Evolutionary conservation across 768 basidiomycete genomes (phyloP).

Genomic region (Gloeostereum incarnatum): DNA sequence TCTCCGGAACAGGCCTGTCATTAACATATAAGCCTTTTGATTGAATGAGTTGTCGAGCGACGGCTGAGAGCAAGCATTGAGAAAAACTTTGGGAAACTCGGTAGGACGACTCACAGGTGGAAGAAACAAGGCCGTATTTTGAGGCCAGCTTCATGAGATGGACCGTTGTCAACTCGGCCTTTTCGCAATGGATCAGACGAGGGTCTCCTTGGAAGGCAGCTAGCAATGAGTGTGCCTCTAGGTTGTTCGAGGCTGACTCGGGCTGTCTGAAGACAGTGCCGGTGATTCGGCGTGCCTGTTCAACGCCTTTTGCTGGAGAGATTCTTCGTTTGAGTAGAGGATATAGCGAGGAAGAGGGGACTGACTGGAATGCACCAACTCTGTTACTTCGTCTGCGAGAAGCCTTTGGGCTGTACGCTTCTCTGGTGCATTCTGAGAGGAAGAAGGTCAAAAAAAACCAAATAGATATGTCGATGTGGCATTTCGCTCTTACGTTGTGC

Average conservation of each 20-base stretch:
- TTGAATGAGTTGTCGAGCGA: conserved; percentile 51
- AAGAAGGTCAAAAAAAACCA: conserved; percentile 3
- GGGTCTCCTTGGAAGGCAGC: conserved; percentile 57
- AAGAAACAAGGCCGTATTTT: conserved; percentile 45
- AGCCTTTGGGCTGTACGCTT: conserved; percentile 36
- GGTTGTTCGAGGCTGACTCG: conserved; percentile 28
- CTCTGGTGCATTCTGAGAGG: conserved; percentile 27
- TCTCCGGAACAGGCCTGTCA: conserved; percentile 43
- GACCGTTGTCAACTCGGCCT: conserved; percentile 39
- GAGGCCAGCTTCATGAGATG: conserved; percentile 56
- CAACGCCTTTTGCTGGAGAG: conserved; percentile 24
- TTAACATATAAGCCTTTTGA: conserved; percentile 72
- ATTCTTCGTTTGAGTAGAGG: neutral
- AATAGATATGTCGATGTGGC: neutral
- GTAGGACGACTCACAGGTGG: conserved; percentile 46
- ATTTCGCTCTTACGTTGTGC: conserved; percentile 40
- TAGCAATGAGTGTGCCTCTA: conserved; percentile 48
- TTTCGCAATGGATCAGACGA: conserved; percentile 44
- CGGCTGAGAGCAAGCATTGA: conserved; percentile 30
- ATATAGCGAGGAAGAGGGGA: neutral
- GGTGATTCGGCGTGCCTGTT: conserved; percentile 31
- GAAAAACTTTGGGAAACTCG: neutral
- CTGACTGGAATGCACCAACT: conserved; percentile 31
- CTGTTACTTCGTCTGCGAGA: conserved; percentile 44
- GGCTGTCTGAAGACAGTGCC: conserved; percentile 26